phyloP scores from a whole-genome alignment of 306 rosid species.

The Acacia crassicarpa region DNA sequence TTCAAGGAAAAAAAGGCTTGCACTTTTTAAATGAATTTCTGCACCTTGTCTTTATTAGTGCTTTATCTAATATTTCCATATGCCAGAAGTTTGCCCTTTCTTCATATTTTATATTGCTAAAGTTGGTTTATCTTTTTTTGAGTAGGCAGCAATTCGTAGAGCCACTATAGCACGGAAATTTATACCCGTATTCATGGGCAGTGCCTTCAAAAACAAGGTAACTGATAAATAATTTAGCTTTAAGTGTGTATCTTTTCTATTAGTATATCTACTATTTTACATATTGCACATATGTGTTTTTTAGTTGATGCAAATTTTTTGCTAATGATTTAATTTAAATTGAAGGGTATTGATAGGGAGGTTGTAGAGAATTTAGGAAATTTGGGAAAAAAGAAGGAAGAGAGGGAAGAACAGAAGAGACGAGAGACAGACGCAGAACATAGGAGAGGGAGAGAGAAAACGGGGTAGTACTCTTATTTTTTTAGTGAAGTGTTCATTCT shows the following conservation, averaged over 20 bases:
- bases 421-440: too few species aligned
- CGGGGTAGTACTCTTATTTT: background rate
- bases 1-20: too few species aligned
- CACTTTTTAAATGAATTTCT: background rate
- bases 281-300: background rate
- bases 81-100: background rate
- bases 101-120: slow-evolving; percentile 18
- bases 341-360: background rate
- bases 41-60: background rate
- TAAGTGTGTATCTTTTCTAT: background rate
- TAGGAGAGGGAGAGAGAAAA: too few species aligned
- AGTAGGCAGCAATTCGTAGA: slow-evolving; percentile 89
- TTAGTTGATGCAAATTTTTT: background rate
- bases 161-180: slow-evolving; percentile 85
- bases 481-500: background rate
- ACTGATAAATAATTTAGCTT: slow-evolving; percentile 5
- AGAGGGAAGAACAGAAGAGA: too few species aligned
- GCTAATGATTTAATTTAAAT: background rate
- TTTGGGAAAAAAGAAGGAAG: too few species aligned
- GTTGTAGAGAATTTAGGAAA: too few species aligned
- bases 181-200: slow-evolving; percentile 96
- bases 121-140: background rate
- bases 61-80: background rate
- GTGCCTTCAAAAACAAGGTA: slow-evolving; percentile 99
- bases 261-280: background rate